Evolutionary conservation across 805 yeast genomes (phyloP).

Genomic region (Millerozyma acaciae): DNA sequence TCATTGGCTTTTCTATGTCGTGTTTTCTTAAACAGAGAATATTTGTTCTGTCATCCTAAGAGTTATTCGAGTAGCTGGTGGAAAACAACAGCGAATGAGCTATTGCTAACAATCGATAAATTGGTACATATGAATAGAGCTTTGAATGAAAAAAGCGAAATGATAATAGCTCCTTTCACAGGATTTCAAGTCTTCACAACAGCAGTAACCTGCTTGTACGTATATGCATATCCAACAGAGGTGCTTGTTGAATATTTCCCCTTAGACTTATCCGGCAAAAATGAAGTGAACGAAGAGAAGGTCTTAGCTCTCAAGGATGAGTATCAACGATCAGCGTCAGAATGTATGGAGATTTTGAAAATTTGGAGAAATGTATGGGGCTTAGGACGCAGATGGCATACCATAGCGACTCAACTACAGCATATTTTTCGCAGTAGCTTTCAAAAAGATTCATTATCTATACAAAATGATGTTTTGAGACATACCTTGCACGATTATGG

Average conservation of each 20-base stretch:
- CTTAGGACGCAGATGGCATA: slow-evolving; percentile 26
- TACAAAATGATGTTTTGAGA: slow-evolving; percentile 18
- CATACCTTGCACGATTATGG: slow-evolving; percentile 30
- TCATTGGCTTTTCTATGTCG: slow-evolving; percentile 28
- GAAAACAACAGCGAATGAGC: slow-evolving; percentile 14
- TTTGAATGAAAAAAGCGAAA: slow-evolving; percentile 17
- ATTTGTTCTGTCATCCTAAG: slow-evolving; percentile 29
- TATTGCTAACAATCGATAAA: slow-evolving; percentile 19
- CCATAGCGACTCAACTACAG: slow-evolving; percentile 20
- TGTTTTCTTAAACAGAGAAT: slow-evolving; percentile 32
- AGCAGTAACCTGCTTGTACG: slow-evolving; percentile 30
- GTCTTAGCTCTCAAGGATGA: slow-evolving; percentile 12
- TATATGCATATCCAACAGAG: slow-evolving; percentile 23
- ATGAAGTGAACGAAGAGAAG: slow-evolving; percentile 1
- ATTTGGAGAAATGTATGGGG: slow-evolving; percentile 29
- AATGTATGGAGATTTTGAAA: slow-evolving; percentile 18
- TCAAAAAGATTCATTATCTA: slow-evolving; percentile 8
- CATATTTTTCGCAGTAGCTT: slow-evolving; percentile 17
- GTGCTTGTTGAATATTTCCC: slow-evolving; percentile 13
- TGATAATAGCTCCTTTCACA: slow-evolving; percentile 37
- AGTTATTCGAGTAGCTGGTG: slow-evolving; percentile 28
- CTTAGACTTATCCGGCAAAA: neutral
- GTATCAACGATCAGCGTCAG: slow-evolving; percentile 18
- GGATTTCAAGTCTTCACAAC: slow-evolving; percentile 35
- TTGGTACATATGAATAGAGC: slow-evolving; percentile 19